These are phyloP conservation scores for Pythium plurisporium DNA, from an alignment of 352 stramenopile species.

Conservation along the genomic window DNA sequence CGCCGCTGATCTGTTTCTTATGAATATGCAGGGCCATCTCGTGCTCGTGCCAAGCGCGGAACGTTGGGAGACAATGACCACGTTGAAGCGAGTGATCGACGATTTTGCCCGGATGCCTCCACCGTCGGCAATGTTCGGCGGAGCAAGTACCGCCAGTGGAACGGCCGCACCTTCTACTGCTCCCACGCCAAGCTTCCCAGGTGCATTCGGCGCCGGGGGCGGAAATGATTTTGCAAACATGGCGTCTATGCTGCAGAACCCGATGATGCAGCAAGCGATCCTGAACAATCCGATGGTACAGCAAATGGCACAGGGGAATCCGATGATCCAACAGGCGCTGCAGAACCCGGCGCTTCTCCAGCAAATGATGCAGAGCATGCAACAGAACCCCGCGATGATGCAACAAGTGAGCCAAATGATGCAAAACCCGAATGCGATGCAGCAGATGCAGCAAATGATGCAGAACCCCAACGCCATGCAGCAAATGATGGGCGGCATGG, in stretches of 20 bases:
- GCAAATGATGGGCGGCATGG: conserved; percentile 44
- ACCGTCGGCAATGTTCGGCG: conserved; percentile 14
- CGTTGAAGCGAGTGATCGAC: conserved; percentile 65
- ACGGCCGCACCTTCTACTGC: neutral
- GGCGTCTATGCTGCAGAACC: conserved; percentile 69
- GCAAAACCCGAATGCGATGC: conserved; percentile 64
- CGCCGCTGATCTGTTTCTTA: neutral
- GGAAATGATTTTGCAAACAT: conserved; percentile 34
- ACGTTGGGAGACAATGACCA: conserved; percentile 69
- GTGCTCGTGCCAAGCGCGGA: conserved; percentile 67
- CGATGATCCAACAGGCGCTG: conserved; percentile 71
- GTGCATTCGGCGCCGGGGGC: conserved; percentile 10
- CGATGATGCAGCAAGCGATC: conserved; percentile 63
- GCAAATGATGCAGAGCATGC: conserved; percentile 60
- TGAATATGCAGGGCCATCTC: conserved; percentile 37
- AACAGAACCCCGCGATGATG: conserved; percentile 81
- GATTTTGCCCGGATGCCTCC: conserved; percentile 21
- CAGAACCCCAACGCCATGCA: conserved; percentile 60
- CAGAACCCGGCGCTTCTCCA: conserved; percentile 68
- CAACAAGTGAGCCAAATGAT: conserved; percentile 81
- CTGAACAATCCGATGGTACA: conserved; percentile 68
- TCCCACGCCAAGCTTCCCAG: conserved; percentile 7
- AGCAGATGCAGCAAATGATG: conserved; percentile 61
- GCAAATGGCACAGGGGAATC: conserved; percentile 76
- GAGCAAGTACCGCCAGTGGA: neutral